phyloP scores from a whole-genome alignment of 495 filamentous ascomycete species.

The Talaromyces borbonicus region DNA sequence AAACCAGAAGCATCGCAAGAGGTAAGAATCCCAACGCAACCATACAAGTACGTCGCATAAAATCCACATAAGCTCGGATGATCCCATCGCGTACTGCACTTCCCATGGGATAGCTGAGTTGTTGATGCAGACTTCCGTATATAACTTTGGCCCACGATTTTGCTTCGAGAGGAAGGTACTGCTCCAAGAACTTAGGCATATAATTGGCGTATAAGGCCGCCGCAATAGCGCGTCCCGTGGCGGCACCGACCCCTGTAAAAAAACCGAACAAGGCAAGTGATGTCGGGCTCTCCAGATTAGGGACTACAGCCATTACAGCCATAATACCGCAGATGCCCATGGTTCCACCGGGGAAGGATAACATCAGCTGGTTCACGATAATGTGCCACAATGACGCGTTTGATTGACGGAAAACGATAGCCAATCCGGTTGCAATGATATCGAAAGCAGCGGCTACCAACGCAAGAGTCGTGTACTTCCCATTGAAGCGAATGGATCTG shows the following conservation, averaged over 20 bases:
- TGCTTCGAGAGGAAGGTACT: constrained; percentile 43
- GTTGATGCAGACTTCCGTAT: constrained; percentile 39
- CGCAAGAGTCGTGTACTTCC: constrained; percentile 44
- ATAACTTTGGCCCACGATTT: constrained; percentile 33
- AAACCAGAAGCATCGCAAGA: constrained; percentile 34
- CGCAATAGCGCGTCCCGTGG: constrained; percentile 51
- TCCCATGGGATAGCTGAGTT: constrained; percentile 44
- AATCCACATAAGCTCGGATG: constrained; percentile 42
- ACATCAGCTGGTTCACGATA: constrained; percentile 65
- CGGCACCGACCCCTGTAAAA: constrained; percentile 53
- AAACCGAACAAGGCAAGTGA: constrained; percentile 54
- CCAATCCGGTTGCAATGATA: constrained; percentile 46
- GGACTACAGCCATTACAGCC: constrained; percentile 53
- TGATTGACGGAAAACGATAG: constrained; percentile 58
- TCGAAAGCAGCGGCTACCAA: constrained; percentile 49
- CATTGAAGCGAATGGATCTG: constrained; percentile 41
- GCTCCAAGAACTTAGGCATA: constrained; percentile 40
- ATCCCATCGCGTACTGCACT: constrained; percentile 44
- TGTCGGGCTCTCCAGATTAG: constrained; percentile 57
- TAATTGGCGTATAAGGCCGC: constrained; percentile 58
- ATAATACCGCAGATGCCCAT: constrained; percentile 56
- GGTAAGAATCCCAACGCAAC: constrained; percentile 36
- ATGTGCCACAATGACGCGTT: constrained; percentile 51
- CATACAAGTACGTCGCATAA: constrained; percentile 46
- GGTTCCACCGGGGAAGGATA: constrained; percentile 50